phyloP scores from a whole-genome alignment of 306 rosid species.

The Gillenia trifoliata region DNA sequence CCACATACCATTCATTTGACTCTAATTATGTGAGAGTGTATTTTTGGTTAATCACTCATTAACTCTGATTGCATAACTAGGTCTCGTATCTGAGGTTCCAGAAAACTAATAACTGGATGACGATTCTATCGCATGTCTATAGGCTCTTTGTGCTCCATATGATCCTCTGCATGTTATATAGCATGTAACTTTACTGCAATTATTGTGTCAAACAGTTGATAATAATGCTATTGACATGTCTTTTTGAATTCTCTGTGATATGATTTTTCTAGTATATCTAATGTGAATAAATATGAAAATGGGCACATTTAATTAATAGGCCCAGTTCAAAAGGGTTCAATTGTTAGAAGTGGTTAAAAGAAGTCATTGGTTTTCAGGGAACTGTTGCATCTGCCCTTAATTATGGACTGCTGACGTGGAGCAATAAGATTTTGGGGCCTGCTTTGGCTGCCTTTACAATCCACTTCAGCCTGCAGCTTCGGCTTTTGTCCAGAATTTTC shows the following conservation, averaged over 20 bases:
- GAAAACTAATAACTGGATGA: background rate
- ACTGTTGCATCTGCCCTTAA: conserved; percentile 80
- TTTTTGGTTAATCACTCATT: background rate
- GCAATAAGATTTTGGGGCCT: conserved; percentile 90
- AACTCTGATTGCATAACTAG: background rate
- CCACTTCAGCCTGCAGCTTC: conserved; percentile 93
- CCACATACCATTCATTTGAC: background rate
- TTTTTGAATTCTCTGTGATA: background rate
- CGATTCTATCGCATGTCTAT: background rate
- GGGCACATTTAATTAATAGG: no score
- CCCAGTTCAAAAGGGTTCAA: background rate
- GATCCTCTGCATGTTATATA: background rate
- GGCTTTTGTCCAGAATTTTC: conserved; percentile 70
- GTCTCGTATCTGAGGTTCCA: background rate
- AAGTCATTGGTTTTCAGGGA: conserved; percentile 53
- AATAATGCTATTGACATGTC: background rate
- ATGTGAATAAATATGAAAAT: background rate
- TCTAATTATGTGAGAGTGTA: background rate
- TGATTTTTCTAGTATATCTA: background rate
- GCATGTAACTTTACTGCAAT: background rate
- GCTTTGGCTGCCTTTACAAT: conserved; percentile 83
- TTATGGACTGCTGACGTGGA: conserved; percentile 88
- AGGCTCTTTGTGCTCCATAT: background rate
- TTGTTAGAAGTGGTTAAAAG: background rate
- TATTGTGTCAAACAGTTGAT: background rate